A percentile compares a stretch with the other conserved stretches of the same genome.
Evolutionary conservation across 805 yeast genomes (phyloP).

Genomic region (Zygoascus bituminiphila): DNA sequence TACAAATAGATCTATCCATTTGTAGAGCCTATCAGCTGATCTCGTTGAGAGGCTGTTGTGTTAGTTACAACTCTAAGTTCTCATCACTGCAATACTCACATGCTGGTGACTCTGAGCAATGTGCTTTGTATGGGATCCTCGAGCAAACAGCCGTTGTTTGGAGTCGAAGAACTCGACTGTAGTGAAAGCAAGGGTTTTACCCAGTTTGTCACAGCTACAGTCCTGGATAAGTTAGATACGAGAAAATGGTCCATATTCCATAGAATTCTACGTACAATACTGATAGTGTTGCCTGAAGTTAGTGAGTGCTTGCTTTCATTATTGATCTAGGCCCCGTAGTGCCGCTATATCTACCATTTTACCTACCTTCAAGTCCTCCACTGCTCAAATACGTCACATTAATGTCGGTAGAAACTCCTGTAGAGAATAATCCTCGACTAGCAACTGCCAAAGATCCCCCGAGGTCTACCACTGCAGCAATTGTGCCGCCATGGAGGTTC

Average conservation of each 20-base stretch:
- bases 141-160: conserved; percentile 27
- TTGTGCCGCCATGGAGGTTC: conserved; percentile 36
- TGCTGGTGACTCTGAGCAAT: conserved; percentile 30
- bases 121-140: conserved; percentile 38
- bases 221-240: conserved; percentile 1
- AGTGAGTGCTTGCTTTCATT: background rate
- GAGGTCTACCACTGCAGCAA: conserved; percentile 34
- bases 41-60: background rate
- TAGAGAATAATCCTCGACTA: conserved; percentile 33
- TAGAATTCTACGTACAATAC: background rate
- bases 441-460: conserved; percentile 39
- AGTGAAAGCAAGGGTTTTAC: conserved; percentile 36
- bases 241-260: background rate
- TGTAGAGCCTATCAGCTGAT: background rate
- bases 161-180: conserved; percentile 28
- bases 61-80: no score
- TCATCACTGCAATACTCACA: conserved; percentile 23
- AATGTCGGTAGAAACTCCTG: conserved; percentile 38
- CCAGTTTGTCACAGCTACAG: conserved; percentile 30
- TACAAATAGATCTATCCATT: no score
- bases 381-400: conserved; percentile 32
- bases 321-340: no score
- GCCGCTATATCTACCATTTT: no score
- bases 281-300: conserved; percentile 1
- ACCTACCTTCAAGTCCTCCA: conserved; percentile 30